Conservation (phyloP, 2,329 filamentous ascomycete genomes). For the Clarireedia hainanense region DNA sequence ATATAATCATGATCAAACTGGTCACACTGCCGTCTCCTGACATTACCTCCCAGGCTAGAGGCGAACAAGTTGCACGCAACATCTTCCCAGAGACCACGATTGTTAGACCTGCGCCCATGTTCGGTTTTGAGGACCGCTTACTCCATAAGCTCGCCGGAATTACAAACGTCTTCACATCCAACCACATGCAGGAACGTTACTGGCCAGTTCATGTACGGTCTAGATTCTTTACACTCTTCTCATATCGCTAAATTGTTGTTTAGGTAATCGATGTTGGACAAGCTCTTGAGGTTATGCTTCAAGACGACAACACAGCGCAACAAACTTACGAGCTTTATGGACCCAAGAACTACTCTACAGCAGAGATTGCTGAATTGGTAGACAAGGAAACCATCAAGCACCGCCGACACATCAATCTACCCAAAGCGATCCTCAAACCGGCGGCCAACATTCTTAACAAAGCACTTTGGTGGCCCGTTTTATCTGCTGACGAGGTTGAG, state of each 20-base stretch:
- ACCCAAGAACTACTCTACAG: constrained; percentile 84
- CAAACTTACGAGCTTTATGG: constrained; percentile 95
- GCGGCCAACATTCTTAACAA: constrained; percentile 69
- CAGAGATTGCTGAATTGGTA: constrained; percentile 78
- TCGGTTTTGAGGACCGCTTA: constrained; percentile 89
- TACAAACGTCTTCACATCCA: constrained; percentile 78
- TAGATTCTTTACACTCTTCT: background rate
- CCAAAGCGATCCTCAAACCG: constrained; percentile 72
- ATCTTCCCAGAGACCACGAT: constrained; percentile 98
- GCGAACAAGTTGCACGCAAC: constrained; percentile 74
- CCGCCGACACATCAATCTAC: constrained; percentile 84
- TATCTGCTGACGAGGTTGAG: constrained; percentile 80
- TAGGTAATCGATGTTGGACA: constrained; percentile 83
- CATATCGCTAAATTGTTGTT: constrained; percentile 7
- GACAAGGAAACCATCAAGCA: constrained; percentile 89
- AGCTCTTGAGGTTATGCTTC: constrained; percentile 82
- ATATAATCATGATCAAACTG: background rate
- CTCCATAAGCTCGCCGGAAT: constrained; percentile 76
- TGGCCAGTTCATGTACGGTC: constrained; percentile 74
- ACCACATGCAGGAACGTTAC: constrained; percentile 87
- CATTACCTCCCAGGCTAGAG: constrained; percentile 47
- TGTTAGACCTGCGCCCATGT: constrained; percentile 86
- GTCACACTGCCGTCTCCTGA: background rate
- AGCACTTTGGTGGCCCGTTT: constrained; percentile 79
- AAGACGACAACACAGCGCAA: constrained; percentile 81